A percentile compares a stretch with the other conserved stretches of the same genome.
Evolutionary conservation across 768 basidiomycete genomes (phyloP).

Genomic region (Omphalotus guepiniiformis): DNA sequence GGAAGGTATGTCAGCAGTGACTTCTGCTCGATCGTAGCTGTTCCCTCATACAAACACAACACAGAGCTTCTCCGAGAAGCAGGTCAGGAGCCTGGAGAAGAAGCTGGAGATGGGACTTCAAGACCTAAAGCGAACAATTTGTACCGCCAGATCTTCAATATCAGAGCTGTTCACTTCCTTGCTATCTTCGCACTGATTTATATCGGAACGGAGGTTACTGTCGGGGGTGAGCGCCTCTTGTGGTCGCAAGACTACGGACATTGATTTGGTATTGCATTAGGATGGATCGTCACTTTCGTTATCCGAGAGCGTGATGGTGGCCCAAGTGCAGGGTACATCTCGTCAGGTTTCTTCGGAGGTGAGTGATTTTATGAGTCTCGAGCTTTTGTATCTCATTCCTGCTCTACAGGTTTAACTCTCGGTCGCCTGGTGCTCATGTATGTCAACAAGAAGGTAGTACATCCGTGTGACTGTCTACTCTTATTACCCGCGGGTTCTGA

Average conservation of each 20-base stretch:
- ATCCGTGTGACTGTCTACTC: not conserved
- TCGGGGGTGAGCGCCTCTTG: conserved; percentile 28
- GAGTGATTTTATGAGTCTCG: not conserved
- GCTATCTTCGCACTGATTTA: conserved; percentile 38
- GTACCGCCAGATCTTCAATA: conserved; percentile 30
- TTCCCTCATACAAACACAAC: conserved; percentile 4
- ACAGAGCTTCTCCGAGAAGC: conserved; percentile 22
- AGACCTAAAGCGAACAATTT: conserved; percentile 23
- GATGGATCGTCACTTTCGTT: conserved; percentile 45
- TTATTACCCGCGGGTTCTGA: not conserved
- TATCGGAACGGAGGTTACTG: conserved; percentile 38
- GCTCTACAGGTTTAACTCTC: conserved; percentile 36
- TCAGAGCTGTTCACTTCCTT: conserved; percentile 32
- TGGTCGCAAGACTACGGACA: not conserved
- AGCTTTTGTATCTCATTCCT: not conserved
- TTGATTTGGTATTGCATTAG: conserved; percentile 12
- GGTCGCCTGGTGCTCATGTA: conserved; percentile 51
- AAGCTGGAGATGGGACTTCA: conserved; percentile 17
- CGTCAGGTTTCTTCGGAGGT: conserved; percentile 23
- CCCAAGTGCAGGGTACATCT: conserved; percentile 35
- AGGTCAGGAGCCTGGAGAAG: conserved; percentile 25
- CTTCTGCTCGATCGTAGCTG: not conserved
- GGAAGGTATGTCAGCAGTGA: conserved; percentile 30
- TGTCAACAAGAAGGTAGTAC: conserved; percentile 38
- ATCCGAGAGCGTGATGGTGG: conserved; percentile 34